Base-by-base conservation (phyloP, 2,329 filamentous ascomycete species). In the Tolypocladium sp. region DNA sequence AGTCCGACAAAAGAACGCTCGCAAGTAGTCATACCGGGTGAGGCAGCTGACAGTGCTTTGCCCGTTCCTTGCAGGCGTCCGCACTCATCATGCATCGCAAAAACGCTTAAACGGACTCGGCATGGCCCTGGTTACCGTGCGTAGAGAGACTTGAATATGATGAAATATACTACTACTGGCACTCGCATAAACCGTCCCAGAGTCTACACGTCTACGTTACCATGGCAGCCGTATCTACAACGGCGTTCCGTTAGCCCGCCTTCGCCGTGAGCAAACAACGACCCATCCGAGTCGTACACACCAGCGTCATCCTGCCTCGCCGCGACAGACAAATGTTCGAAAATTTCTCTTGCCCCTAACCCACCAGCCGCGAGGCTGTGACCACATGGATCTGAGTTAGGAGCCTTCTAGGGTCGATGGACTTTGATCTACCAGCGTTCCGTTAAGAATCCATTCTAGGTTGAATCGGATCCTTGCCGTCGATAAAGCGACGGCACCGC, bases 371-470 rank as follows among this genome's bases (percentile, higher is more conserved):
- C 60, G 63, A 64, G 66, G 66, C 64, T 63, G 62, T 51, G 62
- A 67, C 64, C 66, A 62, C 40, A 57, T 41, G 30, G 61, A 62
- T 64, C 63, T 57, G 67, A 65, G 64, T 69, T 58, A 66, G 67
- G 67, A 67, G 74, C 73, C 74, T 76, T 76, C 74, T 75, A 69
- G 68, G 66, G 57, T 67, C 73, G 70, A 73, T 61, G 59, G 58
- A 37, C 57, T 68, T 73, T 66, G 42, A 77, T 89, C 79, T 91
- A 71, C 88, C 88, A 90, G 88, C 86, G 88, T 85, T 91, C 88
- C 88, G 88, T 91, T 90, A 88, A 87, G 86, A 80, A 80, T 82
- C 79, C 76, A 81, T 84, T 82, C 83, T 88, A 80, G 77, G 82
- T 71, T 81, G 79, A 85, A 83, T 80, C 76, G 76, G 82, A 85